Base-by-base conservation (phyloP, 208 protist genomes). In the Leishmania tropica region DNA sequence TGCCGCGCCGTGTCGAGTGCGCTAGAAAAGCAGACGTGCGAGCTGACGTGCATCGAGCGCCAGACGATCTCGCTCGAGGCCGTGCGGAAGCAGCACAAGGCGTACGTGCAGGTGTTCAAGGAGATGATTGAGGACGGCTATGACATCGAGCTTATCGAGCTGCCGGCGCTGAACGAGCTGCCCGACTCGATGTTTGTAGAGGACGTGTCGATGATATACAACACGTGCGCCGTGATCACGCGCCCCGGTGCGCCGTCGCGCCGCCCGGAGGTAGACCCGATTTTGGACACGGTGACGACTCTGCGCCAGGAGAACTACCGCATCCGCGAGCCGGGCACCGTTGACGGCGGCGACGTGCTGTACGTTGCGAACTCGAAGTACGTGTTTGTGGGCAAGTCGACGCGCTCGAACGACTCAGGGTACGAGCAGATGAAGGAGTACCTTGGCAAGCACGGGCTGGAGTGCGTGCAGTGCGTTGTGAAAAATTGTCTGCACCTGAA, bases 111-210 rank as follows among this genome's bases (percentile, higher is more conserved):
- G 65, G 84, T 88, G 54, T 90, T 92, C 80, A 70, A 80, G 60
- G 71, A 87, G 67, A 78, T 86, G 83, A 75, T 88, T 35, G 84
- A 81, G 76, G 79, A 88, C 24, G 88, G 86, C 72, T 88, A 90
- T 83, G 81, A 82, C 81, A 79, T 92, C 42, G 81, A 87, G 74
- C 83, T 92, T 54, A 79, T 92, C 42, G 81, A 87, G 77, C 83
- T 92, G 62, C 86, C 86, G 40, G 67, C 76, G 70, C 86, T 92
- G 56, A 83, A 78, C 58, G 80, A 87, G n/a, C 83, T 89, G 37
- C 82, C 88, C n/a, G 88, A 90, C 78, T 85, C 78, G 79, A 86
- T 92, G 81, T 92, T 92, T 65, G 85, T 90, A 74, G 88, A 92
- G 79, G 88, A 92, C 77, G 81, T 87, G 13, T 80, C 86, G 64